Evolutionary conservation across 2,329 filamentous ascomycete genomes (phyloP), one percentile per base, ranked within the genome.

Genomic region (Tolypocladium nubicola): DNA sequence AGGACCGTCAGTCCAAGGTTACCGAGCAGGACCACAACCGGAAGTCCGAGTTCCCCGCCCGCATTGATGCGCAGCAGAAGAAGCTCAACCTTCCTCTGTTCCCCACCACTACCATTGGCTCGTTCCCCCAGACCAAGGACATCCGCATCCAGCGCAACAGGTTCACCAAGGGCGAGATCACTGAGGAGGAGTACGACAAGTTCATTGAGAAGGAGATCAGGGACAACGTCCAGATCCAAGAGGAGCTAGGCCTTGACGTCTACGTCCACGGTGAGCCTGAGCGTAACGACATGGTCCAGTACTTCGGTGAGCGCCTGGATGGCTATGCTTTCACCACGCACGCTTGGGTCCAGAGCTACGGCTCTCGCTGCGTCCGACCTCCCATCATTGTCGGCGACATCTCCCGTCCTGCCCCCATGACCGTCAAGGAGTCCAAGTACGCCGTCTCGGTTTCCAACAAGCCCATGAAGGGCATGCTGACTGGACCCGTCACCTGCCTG

Each of bases 401-500:
- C 77, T 97, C 93, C 63, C 93, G 94, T 67, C 94, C 94, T 64
- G 87, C 86, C 66, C 89, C 94, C 66, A 99, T 99, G 94, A 97
- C 94, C 60, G 94, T 99, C 79, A 99, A 99, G 88, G 94, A 99
- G 85, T 96, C 90, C 77, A 96, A 97, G 83, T 99, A 96, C 79
- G 94, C 94, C 66, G 93, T 91, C 62, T 92, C 88, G 58, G 85
- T 97, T 76, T 93, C 92, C 75, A 93, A 89, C 82, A 97, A 97
- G 86, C 92, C 94, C 78, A 97, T 99, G 94, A 99, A 99, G 90
- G 94, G 94, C 76, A 99, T 99, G 94, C 86, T 99, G 74, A 99
- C 94, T 76, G 94, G 94, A 60, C 94, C 94, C 67, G 95, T 99
- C 80, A 99, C 94, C 71, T 99, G 94, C 80, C 82, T 99, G 69